Evolutionary conservation across 2,329 filamentous ascomycete species (phyloP).

Genomic region (Hypomyces perniciosus): DNA sequence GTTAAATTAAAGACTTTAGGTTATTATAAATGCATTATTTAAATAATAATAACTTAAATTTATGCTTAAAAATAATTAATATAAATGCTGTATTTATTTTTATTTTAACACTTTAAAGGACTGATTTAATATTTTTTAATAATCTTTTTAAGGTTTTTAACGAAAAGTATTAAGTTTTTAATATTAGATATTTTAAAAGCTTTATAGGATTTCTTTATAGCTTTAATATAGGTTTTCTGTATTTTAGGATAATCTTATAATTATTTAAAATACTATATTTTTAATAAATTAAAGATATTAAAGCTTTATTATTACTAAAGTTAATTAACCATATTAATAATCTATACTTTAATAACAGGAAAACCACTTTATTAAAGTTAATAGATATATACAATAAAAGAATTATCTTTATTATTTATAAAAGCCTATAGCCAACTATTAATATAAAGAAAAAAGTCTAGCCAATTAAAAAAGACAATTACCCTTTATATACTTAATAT

Average conservation of each 20-base stretch:
- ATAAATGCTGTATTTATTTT: background rate
- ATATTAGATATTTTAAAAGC: background rate
- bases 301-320: background rate
- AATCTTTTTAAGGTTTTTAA: background rate
- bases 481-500: no score
- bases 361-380: no score
- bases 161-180: background rate
- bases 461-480: no score
- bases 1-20: background rate
- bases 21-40: background rate
- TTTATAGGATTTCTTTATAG: background rate
- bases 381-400: no score
- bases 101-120: background rate
- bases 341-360: no score
- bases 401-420: no score
- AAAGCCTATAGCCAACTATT: no score
- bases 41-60: background rate
- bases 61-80: background rate
- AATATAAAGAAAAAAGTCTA: no score
- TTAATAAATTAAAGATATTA: background rate
- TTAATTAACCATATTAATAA: background rate
- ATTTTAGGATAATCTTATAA: background rate
- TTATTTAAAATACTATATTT: background rate
- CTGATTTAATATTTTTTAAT: background rate
- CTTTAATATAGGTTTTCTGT: background rate